Percentiles rank a stretch among this genome's conserved stretches.
phyloP scores from a whole-genome alignment of 2,329 filamentous ascomycete genomes.

The Arthroderma sp. region DNA sequence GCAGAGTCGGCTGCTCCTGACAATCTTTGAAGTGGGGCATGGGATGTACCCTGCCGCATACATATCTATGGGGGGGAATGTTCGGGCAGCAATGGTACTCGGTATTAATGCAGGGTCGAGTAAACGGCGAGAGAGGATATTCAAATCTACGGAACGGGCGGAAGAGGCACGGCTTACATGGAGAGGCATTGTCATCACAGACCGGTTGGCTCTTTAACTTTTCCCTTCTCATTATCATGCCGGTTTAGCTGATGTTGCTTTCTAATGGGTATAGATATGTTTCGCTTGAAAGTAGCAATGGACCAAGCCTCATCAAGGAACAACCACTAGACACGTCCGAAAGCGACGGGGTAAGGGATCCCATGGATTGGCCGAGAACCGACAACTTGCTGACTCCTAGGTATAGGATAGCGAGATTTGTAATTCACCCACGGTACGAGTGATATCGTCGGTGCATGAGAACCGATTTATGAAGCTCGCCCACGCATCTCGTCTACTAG shows the following conservation, averaged over 20 bases:
- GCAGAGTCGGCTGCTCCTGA: not conserved
- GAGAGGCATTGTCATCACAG: not conserved
- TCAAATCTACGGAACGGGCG: not conserved
- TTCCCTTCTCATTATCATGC: not conserved
- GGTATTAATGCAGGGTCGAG: not conserved
- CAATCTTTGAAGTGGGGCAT: not conserved
- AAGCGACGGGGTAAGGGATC: too few species aligned
- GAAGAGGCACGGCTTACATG: not conserved
- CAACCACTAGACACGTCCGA: too few species aligned
- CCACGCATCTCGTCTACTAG: not conserved
- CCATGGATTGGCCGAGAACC: too few species aligned
- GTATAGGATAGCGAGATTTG: too few species aligned
- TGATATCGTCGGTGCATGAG: not conserved
- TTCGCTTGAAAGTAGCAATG: not conserved
- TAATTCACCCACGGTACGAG: not conserved
- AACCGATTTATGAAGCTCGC: not conserved
- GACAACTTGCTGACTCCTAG: too few species aligned
- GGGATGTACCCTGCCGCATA: not conserved
- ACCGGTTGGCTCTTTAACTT: not conserved
- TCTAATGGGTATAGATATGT: not conserved
- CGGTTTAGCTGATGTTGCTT: not conserved
- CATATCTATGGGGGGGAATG: not conserved
- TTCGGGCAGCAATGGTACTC: not conserved
- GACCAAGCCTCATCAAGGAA: not conserved
- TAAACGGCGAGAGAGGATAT: not conserved